Evolutionary conservation across 129 eudicot species (phyloP), one percentile per base, ranked within the genome.

Genomic region (carrot (Daucus carota)): DNA sequence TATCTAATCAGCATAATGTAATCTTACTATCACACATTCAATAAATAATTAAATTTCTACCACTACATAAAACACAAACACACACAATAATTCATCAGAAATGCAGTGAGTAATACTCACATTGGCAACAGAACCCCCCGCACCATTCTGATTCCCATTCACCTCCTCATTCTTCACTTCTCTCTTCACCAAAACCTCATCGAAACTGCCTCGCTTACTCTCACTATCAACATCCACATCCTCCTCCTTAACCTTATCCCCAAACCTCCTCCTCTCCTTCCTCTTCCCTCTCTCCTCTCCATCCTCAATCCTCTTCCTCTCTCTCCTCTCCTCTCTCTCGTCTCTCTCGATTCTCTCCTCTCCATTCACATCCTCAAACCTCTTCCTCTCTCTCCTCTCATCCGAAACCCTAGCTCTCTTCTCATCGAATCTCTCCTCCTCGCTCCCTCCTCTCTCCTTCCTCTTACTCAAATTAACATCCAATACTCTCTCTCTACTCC

Each of bases 331-430:
- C 14, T 44, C 77, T 24, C n/a, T 81, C 80, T 36, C 40, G 5
- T 36, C 40, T 36, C 73, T 81, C 80, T 36, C 40, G 5, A 1
- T 5, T 36, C 73, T 81, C 80, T 24, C 84, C 67, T 79, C 91
- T 62, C 82, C 88, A 71, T 73, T 81, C 65, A 74, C 78, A 78
- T 80, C 92, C 76, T 85, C 92, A 66, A 87, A 82, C 80, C 85
- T 72, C 66, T 88, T 52, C 76, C 91, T 73, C 84, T 85, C 89
- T 77, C 83, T 87, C 79, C 81, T 80, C 81, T 87, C 92, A 63
- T 90, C 96, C 32, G 70, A 79, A 88, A 90, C 92, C 98, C 94
- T 88, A 88, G 36, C 77, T 48, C 96, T 81, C 81, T 92, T 92
- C 59, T 90, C 96, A 29, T 84, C 79, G 20, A 77, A 66, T 78